Percentiles rank a stretch among this genome's conserved stretches.
phyloP scores from a whole-genome alignment of 2,329 filamentous ascomycete genomes.

The Beauveria scarabaeidicola region DNA sequence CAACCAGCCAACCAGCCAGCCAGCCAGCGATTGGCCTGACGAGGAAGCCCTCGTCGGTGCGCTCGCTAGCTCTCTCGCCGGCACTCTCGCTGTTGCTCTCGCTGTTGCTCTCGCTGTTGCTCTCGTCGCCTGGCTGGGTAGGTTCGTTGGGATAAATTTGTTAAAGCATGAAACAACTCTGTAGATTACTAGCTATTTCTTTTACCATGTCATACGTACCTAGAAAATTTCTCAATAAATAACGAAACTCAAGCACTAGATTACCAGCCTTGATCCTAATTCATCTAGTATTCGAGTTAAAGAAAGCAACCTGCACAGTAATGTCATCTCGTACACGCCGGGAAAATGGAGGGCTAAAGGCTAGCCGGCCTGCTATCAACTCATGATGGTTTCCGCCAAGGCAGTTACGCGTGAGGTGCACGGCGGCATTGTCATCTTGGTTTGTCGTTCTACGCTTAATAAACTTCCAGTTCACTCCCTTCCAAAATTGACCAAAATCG shows the following conservation, averaged over 20 bases:
- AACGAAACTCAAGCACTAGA: neutral
- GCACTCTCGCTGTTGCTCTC: too few species aligned
- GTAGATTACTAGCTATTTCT: neutral
- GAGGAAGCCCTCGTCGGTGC: too few species aligned
- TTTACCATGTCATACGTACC: neutral
- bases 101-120: too few species aligned
- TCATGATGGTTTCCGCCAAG: constrained; percentile 65
- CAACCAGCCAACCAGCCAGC: too few species aligned
- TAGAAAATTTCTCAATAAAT: neutral
- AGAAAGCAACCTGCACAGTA: constrained; percentile 66
- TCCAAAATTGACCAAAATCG: neutral
- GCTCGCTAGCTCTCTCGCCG: too few species aligned
- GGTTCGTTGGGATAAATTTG: too few species aligned
- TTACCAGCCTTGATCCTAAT: neutral
- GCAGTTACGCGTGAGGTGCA: constrained; percentile 66
- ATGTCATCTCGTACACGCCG: constrained; percentile 57
- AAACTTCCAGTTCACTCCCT: constrained; percentile 5
- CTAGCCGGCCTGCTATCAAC: constrained; percentile 62
- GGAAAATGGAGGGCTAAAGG: constrained; percentile 60
- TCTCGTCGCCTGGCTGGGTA: too few species aligned
- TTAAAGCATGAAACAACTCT: neutral
- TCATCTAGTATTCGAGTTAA: neutral
- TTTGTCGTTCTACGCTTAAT: constrained; percentile 5
- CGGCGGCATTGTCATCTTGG: constrained; percentile 57
- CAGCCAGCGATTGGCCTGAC: too few species aligned